phyloP scores from a whole-genome alignment of 2,329 filamentous ascomycete genomes.

The Aureobasidium sp. region DNA sequence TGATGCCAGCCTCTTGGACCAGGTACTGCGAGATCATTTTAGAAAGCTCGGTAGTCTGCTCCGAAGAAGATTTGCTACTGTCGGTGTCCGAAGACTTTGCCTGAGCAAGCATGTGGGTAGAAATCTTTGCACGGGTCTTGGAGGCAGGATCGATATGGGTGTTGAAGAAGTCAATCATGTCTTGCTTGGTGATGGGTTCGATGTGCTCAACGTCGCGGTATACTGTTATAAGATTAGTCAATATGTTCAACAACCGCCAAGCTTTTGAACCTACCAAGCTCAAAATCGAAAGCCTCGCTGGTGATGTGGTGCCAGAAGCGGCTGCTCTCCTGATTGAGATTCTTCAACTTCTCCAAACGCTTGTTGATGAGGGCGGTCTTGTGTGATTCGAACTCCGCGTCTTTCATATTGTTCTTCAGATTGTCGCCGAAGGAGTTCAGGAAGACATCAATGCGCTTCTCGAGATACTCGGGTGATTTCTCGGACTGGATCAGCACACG shows the following conservation, averaged over 20 bases:
- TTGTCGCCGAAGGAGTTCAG: constrained; percentile 59
- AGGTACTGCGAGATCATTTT: constrained; percentile 42
- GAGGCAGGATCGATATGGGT: constrained; percentile 71
- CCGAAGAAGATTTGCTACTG: constrained; percentile 11
- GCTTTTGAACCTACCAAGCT: constrained; percentile 56
- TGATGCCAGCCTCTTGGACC: constrained; percentile 36
- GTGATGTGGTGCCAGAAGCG: constrained; percentile 81
- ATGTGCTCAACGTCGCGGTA: constrained; percentile 71
- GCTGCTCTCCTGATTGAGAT: constrained; percentile 74
- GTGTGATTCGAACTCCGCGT: constrained; percentile 80
- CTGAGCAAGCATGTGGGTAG: constrained; percentile 77
- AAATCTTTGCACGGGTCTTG: constrained; percentile 67
- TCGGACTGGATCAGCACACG: constrained; percentile 92
- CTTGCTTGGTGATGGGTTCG: constrained; percentile 65
- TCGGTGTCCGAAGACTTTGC: constrained; percentile 29
- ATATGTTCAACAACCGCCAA: not conserved
- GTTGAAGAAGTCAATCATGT: constrained; percentile 73
- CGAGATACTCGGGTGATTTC: constrained; percentile 72
- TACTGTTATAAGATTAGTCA: constrained; percentile 38
- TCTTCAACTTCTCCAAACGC: constrained; percentile 85
- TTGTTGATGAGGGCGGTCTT: constrained; percentile 85
- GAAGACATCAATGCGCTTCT: constrained; percentile 82
- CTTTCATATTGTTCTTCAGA: constrained; percentile 63
- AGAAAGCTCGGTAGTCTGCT: constrained; percentile 38
- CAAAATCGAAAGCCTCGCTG: constrained; percentile 83